Conservation (phyloP, 2,329 filamentous ascomycete genomes). For the Claviceps maximensis region DNA sequence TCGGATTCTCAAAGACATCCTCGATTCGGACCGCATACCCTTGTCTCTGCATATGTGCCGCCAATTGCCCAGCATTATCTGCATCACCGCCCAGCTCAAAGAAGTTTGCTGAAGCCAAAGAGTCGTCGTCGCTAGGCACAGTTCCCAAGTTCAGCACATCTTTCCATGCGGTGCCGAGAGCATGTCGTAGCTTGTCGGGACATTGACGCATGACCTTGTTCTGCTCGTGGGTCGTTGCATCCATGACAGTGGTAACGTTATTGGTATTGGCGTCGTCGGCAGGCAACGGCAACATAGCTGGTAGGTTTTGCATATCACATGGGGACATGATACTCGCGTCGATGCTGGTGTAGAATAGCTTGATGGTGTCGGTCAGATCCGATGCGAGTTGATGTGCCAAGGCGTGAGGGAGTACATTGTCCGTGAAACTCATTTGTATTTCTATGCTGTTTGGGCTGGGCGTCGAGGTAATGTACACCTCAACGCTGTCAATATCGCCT, state of each 20-base stretch:
- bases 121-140: background rate
- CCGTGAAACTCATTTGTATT: background rate
- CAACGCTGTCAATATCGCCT: conserved; percentile 2
- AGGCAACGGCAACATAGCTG: background rate
- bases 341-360: background rate
- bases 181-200: background rate
- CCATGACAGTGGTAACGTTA: too few relatives aligned
- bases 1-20: background rate
- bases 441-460: background rate
- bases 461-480: conserved; percentile 3
- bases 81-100: conserved; percentile 1
- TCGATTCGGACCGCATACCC: conserved; percentile 1
- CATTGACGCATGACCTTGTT: background rate
- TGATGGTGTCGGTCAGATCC: background rate
- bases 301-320: background rate
- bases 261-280: background rate
- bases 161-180: background rate
- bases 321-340: background rate
- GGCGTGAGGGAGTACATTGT: background rate
- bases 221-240: background rate
- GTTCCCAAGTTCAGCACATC: background rate
- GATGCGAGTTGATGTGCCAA: background rate
- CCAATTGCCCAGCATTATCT: background rate
- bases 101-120: background rate
- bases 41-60: conserved; percentile 1